phyloP scores from a whole-genome alignment of 148 eudicot species.

The Diospyros kaki region DNA sequence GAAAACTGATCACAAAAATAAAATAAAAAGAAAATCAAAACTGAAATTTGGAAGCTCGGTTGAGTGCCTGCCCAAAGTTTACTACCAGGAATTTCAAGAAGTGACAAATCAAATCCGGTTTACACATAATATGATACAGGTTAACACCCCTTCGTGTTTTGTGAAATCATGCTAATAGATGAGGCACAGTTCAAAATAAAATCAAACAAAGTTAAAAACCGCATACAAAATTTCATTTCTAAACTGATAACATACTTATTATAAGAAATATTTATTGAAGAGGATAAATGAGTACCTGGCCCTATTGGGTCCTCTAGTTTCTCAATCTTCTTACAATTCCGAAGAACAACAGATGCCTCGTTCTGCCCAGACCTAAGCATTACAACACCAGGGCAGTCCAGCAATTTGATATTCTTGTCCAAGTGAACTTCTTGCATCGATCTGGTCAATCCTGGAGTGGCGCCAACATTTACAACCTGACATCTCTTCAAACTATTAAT shows the following conservation, averaged over 20 bases:
- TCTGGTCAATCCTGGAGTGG: conserved; percentile 95
- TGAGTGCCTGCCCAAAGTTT: too few relatives aligned
- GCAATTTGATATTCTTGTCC: conserved; percentile 83
- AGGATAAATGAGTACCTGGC: conserved; percentile 49
- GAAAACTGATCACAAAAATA: too few relatives aligned
- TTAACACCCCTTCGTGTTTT: too few relatives aligned
- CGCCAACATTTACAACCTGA: conserved; percentile 87
- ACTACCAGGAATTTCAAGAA: too few relatives aligned
- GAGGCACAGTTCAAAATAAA: too few relatives aligned
- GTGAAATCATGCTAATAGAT: too few relatives aligned
- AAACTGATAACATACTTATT: background rate
- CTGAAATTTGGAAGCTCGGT: too few relatives aligned
- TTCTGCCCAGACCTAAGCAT: conserved; percentile 71
- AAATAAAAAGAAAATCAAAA: too few relatives aligned
- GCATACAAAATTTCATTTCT: too few relatives aligned
- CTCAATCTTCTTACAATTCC: conserved; percentile 93
- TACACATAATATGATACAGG: too few relatives aligned
- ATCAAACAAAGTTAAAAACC: too few relatives aligned
- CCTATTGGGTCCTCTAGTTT: conserved; percentile 79
- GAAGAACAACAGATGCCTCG: conserved; percentile 75
- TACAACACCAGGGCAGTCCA: conserved; percentile 99
- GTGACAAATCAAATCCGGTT: too few relatives aligned
- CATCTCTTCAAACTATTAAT: conserved; percentile 96
- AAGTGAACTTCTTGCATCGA: conserved; percentile 96
- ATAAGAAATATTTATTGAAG: background rate